Evolutionary conservation across 768 basidiomycete species (phyloP).

Genomic region (Kockovaella imperatae): DNA sequence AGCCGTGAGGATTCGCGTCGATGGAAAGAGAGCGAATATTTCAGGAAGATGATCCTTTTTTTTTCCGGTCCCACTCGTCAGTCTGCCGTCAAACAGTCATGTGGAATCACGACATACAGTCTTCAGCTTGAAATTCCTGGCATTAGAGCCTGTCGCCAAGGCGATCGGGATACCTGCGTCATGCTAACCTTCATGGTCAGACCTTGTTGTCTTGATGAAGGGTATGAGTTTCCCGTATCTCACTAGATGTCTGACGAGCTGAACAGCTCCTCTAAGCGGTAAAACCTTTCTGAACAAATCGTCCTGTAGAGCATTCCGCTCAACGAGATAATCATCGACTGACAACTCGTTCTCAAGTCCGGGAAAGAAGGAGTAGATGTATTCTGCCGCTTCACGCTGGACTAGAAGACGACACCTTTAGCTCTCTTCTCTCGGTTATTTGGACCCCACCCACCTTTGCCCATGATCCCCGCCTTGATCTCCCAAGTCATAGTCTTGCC

Average conservation of each 20-base stretch:
- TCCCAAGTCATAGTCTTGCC: constrained; percentile 41
- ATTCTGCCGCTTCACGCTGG: constrained; percentile 22
- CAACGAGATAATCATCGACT: constrained; percentile 34
- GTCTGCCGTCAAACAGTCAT: neutral
- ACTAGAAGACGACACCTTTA: constrained; percentile 12
- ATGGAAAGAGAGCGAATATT: constrained; percentile 38
- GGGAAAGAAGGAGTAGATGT: constrained; percentile 30
- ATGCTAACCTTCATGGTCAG: constrained; percentile 17
- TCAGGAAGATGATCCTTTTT: constrained; percentile 38
- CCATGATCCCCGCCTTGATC: constrained; percentile 42
- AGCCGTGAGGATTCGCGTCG: constrained; percentile 35
- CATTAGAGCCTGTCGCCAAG: constrained; percentile 37
- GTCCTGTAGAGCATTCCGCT: constrained; percentile 32
- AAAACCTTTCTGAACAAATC: constrained; percentile 31
- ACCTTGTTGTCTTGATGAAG: neutral
- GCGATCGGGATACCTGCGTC: constrained; percentile 40
- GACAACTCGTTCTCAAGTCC: constrained; percentile 29
- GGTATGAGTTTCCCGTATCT: neutral
- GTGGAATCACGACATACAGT: constrained; percentile 24
- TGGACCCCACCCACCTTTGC: constrained; percentile 35
- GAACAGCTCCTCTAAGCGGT: constrained; percentile 38
- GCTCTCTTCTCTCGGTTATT: no score
- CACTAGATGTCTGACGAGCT: constrained; percentile 36
- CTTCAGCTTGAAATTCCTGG: constrained; percentile 26
- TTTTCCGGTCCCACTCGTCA: neutral